phyloP scores from a whole-genome alignment of 1,139 yeast genomes.

The Yamadazyma siamensis region DNA sequence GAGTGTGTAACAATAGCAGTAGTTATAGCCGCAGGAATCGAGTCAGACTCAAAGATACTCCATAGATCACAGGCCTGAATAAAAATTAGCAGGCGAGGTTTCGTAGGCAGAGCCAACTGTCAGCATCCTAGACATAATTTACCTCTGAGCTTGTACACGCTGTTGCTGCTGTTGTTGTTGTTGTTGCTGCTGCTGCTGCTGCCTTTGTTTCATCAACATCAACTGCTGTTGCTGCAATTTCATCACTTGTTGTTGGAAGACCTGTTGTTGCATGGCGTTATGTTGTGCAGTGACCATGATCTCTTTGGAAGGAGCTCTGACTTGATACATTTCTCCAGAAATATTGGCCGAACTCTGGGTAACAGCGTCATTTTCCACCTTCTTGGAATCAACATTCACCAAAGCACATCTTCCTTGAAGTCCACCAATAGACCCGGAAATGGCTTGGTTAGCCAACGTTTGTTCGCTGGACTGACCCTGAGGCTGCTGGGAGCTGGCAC shows the following conservation, averaged over 20 bases:
- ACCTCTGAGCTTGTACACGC: too few relatives aligned
- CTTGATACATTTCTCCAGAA: slow-evolving; percentile 53
- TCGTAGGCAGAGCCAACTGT: too few relatives aligned
- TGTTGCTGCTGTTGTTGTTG: slow-evolving; percentile 26
- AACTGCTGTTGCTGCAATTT: slow-evolving; percentile 41
- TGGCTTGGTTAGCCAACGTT: slow-evolving; percentile 49
- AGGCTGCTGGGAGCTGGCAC: slow-evolving; percentile 13
- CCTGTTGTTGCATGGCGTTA: slow-evolving; percentile 43
- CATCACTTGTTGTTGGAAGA: slow-evolving; percentile 48
- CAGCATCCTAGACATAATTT: too few relatives aligned
- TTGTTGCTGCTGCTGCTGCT: slow-evolving; percentile 30
- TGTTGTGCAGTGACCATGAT: slow-evolving; percentile 43
- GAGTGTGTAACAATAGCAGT: too few relatives aligned
- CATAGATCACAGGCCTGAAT: too few relatives aligned
- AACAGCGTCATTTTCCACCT: slow-evolving; percentile 23
- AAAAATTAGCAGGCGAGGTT: too few relatives aligned
- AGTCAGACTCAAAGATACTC: too few relatives aligned
- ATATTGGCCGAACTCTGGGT: slow-evolving; percentile 51
- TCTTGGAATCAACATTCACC: slow-evolving; percentile 54
- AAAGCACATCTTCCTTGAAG: slow-evolving; percentile 76
- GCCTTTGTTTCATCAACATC: slow-evolving; percentile 28
- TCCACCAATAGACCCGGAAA: slow-evolving; percentile 62
- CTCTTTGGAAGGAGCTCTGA: slow-evolving; percentile 62
- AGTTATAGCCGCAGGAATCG: too few relatives aligned
- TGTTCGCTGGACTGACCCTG: slow-evolving; percentile 24